Percentiles rank a stretch among this genome's conserved stretches.
Conservation (phyloP, 352 stramenopile genomes). For the Elongisporangium senticosum region DNA sequence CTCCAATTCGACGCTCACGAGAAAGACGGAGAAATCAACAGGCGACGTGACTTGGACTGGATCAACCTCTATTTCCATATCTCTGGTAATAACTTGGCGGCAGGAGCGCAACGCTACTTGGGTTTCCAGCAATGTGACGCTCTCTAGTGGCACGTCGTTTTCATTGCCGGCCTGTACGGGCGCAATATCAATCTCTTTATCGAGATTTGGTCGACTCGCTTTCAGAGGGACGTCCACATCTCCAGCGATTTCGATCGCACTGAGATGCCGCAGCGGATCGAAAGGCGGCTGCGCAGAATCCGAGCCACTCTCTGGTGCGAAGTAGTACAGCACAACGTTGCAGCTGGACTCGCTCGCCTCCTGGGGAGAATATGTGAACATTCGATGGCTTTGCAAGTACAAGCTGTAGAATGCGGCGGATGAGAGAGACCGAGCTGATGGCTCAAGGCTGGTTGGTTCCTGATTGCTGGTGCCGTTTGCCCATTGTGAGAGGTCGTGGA, state of each 20-base stretch:
- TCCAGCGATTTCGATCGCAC: conserved; percentile 22
- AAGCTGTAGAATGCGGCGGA: conserved; percentile 22
- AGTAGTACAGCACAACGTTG: conserved; percentile 22
- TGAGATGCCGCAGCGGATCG: conserved; percentile 25
- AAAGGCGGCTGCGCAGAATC: conserved; percentile 10
- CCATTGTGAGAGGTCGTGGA: conserved; percentile 44
- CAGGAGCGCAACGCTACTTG: neutral
- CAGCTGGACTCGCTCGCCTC: conserved; percentile 1
- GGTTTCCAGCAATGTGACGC: neutral
- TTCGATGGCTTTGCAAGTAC: conserved; percentile 21
- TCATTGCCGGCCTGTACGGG: neutral
- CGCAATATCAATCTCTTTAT: neutral
- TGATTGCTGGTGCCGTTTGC: conserved; percentile 3
- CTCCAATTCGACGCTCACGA: neutral
- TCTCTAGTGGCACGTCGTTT: neutral
- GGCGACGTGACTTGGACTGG: too few relatives aligned
- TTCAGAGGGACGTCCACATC: conserved; percentile 9
- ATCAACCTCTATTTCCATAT: neutral
- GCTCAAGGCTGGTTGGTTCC: neutral
- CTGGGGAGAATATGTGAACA: conserved; percentile 10
- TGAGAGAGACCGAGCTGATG: conserved; percentile 8
- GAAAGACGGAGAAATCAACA: neutral
- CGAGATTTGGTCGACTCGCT: neutral
- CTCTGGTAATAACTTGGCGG: neutral
- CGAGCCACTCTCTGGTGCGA: conserved; percentile 11